Evolutionary conservation across 495 filamentous ascomycete genomes (phyloP), one percentile per base, ranked within the genome.

Genomic region (Daldinia vernicosa): DNA sequence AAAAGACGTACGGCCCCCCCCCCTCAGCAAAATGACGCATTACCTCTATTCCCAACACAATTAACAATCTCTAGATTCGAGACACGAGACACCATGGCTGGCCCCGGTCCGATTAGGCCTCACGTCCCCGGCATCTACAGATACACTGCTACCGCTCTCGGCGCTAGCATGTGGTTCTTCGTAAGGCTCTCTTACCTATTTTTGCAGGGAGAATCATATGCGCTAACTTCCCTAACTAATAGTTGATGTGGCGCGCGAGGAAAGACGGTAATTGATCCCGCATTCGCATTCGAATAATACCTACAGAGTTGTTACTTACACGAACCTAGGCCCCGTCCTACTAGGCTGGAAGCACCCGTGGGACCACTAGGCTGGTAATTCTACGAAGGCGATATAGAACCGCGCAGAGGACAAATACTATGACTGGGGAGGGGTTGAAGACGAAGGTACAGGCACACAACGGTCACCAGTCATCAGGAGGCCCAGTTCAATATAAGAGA

Each of bases 101-200:
- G 67, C 26, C 67, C 53, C 54, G 63, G 66, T 63, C 63, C 64
- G 27, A 68, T 69, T 11, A 70, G 58, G 74, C 90, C 92, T 78
- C 90, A 90, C 63, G 85, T 84, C 39, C 89, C 92, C 60, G 89
- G 88, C 59, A 76, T 97, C 75, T 96, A 98, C 82, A 87, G 93
- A 75, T 91, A 92, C 77, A 84, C 89, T 45, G 95, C 92, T 47
- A 98, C 93, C 28, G 91, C 89, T 59, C 82, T 99, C 55, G 93
- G 93, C 67, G 95, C 95, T 22, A 91, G 90, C 83, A 99, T 98
- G 96, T 99, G 95, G 95, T 98, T 98, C 83, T 98, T 94, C 80
- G 95, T 99, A 87, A 75, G 92, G 75, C 51, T 24, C 57, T 53
- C 6, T 24, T 17, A 1, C 26, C 26, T 12, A 7, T 30, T 35